These are phyloP conservation scores for Micromonas pusilla DNA, from an alignment of 139 green algal genomes.

Conservation along the genomic window DNA sequence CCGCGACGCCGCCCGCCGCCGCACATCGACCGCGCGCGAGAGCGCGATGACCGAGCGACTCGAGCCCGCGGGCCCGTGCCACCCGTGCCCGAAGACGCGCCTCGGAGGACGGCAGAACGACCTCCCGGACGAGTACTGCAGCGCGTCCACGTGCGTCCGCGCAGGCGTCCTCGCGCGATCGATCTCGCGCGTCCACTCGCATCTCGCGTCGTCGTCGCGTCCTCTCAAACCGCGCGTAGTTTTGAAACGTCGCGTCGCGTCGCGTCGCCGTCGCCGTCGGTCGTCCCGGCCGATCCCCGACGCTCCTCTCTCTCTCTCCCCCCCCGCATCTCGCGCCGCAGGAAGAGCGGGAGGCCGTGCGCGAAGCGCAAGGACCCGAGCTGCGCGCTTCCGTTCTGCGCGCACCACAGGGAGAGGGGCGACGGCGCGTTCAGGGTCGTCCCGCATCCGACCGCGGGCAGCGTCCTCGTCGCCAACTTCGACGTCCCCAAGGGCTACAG, in stretches of 20 bases:
- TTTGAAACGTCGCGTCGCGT: too few species aligned
- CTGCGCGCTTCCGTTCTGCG: slow-evolving; percentile 29
- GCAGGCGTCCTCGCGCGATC: too few species aligned
- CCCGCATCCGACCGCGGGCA: slow-evolving; percentile 14
- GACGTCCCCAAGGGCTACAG: slow-evolving; percentile 33
- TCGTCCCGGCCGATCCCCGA: too few species aligned
- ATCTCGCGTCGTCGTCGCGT: too few species aligned
- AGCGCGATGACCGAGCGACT: too few species aligned
- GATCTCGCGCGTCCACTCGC: too few species aligned
- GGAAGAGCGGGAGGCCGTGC: neutral
- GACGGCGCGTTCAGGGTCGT: slow-evolving; percentile 24
- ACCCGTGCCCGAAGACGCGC: neutral
- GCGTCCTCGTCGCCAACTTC: slow-evolving; percentile 21
- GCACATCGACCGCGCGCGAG: too few species aligned
- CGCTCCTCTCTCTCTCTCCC: neutral
- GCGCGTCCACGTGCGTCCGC: neutral
- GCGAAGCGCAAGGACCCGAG: neutral
- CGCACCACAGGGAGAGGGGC: slow-evolving; percentile 8
- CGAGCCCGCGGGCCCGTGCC: too few species aligned
- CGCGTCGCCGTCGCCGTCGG: too few species aligned
- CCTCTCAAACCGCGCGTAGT: too few species aligned
- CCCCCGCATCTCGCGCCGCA: neutral
- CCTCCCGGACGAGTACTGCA: neutral
- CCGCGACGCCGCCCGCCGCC: too few species aligned
- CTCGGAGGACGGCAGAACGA: neutral